Base-by-base conservation (phyloP, 2,329 filamentous ascomycete genomes). In the Alternaria sp. region DNA sequence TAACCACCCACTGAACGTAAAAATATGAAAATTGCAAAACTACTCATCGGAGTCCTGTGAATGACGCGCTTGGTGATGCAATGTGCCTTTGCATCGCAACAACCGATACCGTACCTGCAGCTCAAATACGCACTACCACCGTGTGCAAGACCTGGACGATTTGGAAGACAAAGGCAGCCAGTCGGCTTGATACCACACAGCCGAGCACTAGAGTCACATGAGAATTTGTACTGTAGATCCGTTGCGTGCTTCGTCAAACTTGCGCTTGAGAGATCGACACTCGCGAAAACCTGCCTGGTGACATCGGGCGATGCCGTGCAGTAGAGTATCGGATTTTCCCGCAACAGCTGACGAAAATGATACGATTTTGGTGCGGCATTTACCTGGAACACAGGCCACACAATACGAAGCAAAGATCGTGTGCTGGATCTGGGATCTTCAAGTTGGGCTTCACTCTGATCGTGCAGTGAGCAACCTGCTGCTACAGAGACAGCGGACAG, bases 191-290 rank as follows among this genome's bases (percentile, higher is more conserved):
- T 50, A 38, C 20, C 46, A 38, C 46, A 34, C 20, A 43, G 12
- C 40, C 11, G 40, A 16, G 40, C 40, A 43, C 20, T 43, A 9
- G 40, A 43, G 46, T 50, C 46, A 50, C 46, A 50, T 50, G 46
- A 5, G 30, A 50, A 25, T 3, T 34, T 36, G 30, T 25, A 22
- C 18, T 22, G 46, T 38, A 50, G 46, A 38, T 50, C 32, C 32
- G 11, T n/a, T 36, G 46, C 20, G 46, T 34, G 30, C 32, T 50
- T 25, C 30, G 30, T 50, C 46, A 27, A 14, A 27, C 46, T 50
- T n/a, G 32, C 46, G 46, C 46, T 50, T 50, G 46, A 50, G 46
- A 16, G 46, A 50, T 50, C 46, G 46, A 50, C 46, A 50, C 20
- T 14, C 46, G 46, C 46, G 20, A 50, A 50, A 50, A 36, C 30